Evolutionary conservation across 1,139 yeast species (phyloP).

Genomic region (Magnusiomyces ingens): DNA sequence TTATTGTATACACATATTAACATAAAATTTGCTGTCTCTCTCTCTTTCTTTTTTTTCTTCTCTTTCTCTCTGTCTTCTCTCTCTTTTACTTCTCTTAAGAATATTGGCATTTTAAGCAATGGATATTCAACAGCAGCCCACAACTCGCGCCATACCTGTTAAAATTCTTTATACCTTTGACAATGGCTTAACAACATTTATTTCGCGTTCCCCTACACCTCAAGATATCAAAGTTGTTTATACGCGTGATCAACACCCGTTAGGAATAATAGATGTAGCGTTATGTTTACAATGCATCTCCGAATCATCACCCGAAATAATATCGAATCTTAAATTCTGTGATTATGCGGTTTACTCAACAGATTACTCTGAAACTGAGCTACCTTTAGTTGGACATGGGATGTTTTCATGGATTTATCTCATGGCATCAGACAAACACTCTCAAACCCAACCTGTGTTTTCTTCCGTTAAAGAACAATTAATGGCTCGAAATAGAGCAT

Average conservation of each 20-base stretch:
- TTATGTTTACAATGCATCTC: constrained; percentile 31
- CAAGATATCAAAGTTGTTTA: constrained; percentile 25
- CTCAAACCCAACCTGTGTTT: background rate
- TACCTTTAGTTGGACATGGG: constrained; percentile 39
- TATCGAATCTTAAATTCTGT: constrained; percentile 23
- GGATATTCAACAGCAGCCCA: constrained; percentile 3
- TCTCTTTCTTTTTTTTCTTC: constrained; percentile 1
- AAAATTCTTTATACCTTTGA: constrained; percentile 35
- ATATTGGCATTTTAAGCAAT: background rate
- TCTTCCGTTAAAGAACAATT: background rate
- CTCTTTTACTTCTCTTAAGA: background rate
- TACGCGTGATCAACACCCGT: constrained; percentile 21
- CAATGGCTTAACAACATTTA: constrained; percentile 28
- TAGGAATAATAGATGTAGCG: constrained; percentile 33
- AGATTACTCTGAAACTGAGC: constrained; percentile 36
- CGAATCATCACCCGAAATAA: constrained; percentile 34
- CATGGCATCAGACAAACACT: background rate
- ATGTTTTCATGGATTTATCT: constrained; percentile 18
- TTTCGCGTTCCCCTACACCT: constrained; percentile 28
- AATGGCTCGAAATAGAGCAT: background rate
- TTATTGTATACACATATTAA: background rate
- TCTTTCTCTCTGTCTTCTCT: background rate
- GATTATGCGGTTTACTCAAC: constrained; percentile 38
- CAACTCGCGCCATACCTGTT: constrained; percentile 17
- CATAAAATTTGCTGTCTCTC: background rate